Conservation (phyloP, 2,329 filamentous ascomycete species). For the Ophiostoma quercus region DNA sequence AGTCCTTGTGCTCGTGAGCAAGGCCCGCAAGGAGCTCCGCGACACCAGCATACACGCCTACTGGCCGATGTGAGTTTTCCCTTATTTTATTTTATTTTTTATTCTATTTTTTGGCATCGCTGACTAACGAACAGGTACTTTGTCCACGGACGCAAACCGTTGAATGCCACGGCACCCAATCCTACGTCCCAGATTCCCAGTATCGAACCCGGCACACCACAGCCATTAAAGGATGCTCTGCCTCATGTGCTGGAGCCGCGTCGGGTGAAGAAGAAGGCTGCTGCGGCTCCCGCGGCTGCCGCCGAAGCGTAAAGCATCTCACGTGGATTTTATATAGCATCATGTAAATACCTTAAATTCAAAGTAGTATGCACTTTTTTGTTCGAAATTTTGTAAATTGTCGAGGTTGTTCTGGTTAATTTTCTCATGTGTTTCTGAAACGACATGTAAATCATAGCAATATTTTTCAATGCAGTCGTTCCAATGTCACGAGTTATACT, state of each 20-base stretch:
- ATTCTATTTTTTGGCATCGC: not conserved
- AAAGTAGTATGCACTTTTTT: too few relatives aligned
- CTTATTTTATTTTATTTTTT: not conserved
- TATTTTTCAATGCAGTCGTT: too few relatives aligned
- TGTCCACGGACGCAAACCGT: slow-evolving; percentile 20
- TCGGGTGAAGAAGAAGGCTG: not conserved
- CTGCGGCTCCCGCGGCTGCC: not conserved
- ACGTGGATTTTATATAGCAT: not conserved
- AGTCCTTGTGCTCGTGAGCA: slow-evolving; percentile 27
- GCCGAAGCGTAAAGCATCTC: not conserved
- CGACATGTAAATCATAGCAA: too few relatives aligned
- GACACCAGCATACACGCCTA: slow-evolving; percentile 30
- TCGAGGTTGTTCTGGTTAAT: too few relatives aligned
- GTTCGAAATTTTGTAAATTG: too few relatives aligned
- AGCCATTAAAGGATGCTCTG: not conserved
- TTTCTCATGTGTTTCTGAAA: too few relatives aligned
- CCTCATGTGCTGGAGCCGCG: not conserved
- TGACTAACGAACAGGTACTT: slow-evolving; percentile 17
- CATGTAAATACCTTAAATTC: not conserved
- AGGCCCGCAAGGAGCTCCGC: slow-evolving; percentile 28
- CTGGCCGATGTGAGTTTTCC: slow-evolving; percentile 28
- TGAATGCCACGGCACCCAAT: not conserved
- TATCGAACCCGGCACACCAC: not conserved
- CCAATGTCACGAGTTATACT: too few relatives aligned
- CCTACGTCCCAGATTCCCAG: not conserved